Base-by-base conservation (phyloP, 2,329 filamentous ascomycete species). In the Biscogniauxia mediterranea region DNA sequence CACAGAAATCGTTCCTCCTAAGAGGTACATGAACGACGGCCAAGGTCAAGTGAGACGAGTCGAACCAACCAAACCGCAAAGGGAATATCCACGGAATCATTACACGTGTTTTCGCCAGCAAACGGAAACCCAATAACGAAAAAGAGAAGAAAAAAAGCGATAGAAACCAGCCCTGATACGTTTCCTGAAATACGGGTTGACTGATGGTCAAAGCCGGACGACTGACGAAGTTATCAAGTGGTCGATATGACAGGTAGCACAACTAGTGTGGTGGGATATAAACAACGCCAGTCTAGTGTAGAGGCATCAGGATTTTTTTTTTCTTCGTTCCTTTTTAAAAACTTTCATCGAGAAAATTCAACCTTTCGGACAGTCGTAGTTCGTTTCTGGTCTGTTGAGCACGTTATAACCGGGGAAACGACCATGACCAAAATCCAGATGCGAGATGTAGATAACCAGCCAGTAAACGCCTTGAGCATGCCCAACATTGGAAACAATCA, bases 401-500 rank as follows among this genome's bases (percentile, higher is more conserved):
- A 61, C 63, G 61, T 68, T 59, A 69, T 56, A 67, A 65, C 58
- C 66, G 63, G 64, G 64, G 63, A 64, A 54, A 63, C 65, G 65
- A 52, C 63, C 65, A 66, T 66, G 60, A 59, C 69, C 69, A 61
- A 69, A 63, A 66, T 68, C 69, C 68, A 70, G 65, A 72, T 72
- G 70, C 69, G 69, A 71, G 64, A 64, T 60, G 59, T 46, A 46
- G 38, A 46, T 46, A 70, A 70, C 66, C 68, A 71, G 63, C 70
- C 70, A 56, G 65, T 60, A 54, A 74, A 73, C 71, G 71, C 72
- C 71, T 57, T 64, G 64, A 70, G 38, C 66, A 74, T 74, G 72
- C 72, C 69, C 61, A 63, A 66, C 62, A 61, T 59, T 54, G 52
- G 21, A 19, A 52, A 17, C 19, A 26, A 32, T 17, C 13, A 32